A percentile compares a stretch with the other conserved stretches of the same genome.
Evolutionary conservation across 2,329 filamentous ascomycete genomes (phyloP).

Genomic region (Pseudovirgaria hyperparasitica): DNA sequence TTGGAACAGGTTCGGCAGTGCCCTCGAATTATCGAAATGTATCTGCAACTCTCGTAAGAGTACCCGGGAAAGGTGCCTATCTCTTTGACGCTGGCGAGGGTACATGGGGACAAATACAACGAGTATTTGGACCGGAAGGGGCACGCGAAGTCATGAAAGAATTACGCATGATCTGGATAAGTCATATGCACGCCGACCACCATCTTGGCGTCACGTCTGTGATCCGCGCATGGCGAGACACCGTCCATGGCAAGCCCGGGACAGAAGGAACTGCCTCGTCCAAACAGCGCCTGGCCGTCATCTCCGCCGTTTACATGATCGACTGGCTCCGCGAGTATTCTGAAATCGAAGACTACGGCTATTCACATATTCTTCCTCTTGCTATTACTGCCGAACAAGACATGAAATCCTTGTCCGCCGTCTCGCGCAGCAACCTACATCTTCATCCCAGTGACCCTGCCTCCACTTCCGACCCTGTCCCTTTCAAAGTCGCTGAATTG

Average conservation of each 20-base stretch:
- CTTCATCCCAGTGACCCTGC: conserved; percentile 14
- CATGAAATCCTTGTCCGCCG: neutral
- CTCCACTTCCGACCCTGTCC: neutral
- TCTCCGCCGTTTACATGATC: conserved; percentile 60
- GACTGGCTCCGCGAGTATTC: conserved; percentile 70
- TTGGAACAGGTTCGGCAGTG: conserved; percentile 82
- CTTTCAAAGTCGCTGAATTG: neutral
- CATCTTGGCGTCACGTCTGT: conserved; percentile 75
- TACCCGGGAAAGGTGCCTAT: conserved; percentile 78
- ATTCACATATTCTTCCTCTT: conserved; percentile 44
- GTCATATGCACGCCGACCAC: conserved; percentile 91
- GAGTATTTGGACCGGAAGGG: conserved; percentile 54
- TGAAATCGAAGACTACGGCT: conserved; percentile 64
- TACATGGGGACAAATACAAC: conserved; percentile 74
- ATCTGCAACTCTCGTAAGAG: conserved; percentile 70
- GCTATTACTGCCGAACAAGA: conserved; percentile 20
- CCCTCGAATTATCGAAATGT: conserved; percentile 95
- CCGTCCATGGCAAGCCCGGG: conserved; percentile 31
- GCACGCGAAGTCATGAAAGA: conserved; percentile 61
- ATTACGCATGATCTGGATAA: conserved; percentile 78
- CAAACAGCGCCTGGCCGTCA: conserved; percentile 43
- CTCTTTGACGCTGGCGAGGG: conserved; percentile 88
- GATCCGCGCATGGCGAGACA: conserved; percentile 66
- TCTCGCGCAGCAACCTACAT: conserved; percentile 15
- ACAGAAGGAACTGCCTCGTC: neutral